Base-by-base conservation (phyloP, 1,284 basidiomycete species). In the Fomes fomentarius region DNA sequence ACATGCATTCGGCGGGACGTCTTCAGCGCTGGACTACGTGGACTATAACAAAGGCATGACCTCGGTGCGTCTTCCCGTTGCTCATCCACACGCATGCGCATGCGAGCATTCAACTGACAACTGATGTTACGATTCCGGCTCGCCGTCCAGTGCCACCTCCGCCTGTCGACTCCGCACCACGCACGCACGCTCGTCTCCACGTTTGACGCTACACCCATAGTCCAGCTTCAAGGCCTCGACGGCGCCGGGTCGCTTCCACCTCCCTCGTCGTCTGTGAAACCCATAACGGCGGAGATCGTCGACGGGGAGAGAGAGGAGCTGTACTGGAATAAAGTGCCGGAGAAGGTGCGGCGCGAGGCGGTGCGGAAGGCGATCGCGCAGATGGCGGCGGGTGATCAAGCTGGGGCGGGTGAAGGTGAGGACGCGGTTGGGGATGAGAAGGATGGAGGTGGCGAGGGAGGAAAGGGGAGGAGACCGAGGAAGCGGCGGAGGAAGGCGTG, bases 1-100 rank as follows among this genome's bases (percentile, higher is more conserved):
- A 14, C 63, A 59, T n/a, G 74, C 78, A 0, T 76, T 82, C 38
- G 60, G 63, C 11, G 24, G 50, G 7, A 52, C 51, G 8, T 39
- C 38, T 3, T 25, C 48, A 6, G 56, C 52, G 8, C 68, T 92
- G 25, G 86, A 91, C 64, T 93, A 92, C 56, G 79, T 91, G 22
- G 90, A 93, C 67, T 91, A 82, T 66, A 82, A 69, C 60, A 91
- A 91, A 66, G 85, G 87, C n/a, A 83, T 86, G 74, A 82, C 90
- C 56, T 79, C 79, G 14, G 89, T 90, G 64, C 45, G 81, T 73
- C 28, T 5, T 52, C 43, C 31, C 48, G 31, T 14, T 40, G 42
- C 38, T 4, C n/a, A 14, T 21, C 19, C 17, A 10, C 31, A 22
- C 34, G 8, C 14, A 25, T n/a, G n/a, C n/a, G n/a, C n/a, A n/a